Evolutionary conservation across 345 rosid species (phyloP).

Genomic region (Nephelium lappaceum): DNA sequence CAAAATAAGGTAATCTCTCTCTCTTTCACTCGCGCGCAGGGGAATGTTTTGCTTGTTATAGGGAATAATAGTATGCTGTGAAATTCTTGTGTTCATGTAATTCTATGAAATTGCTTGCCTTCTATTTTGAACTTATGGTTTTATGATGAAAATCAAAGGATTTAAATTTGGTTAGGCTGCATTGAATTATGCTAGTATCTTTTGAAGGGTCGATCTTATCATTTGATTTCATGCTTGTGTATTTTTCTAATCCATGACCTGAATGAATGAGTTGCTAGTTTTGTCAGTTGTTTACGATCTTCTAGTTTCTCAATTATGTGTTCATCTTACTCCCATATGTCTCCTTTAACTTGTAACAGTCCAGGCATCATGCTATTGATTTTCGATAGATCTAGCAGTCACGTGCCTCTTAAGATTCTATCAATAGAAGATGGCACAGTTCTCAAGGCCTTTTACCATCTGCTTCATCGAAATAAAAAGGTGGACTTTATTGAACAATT

Average conservation of each 20-base stretch:
- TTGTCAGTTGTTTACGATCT: neutral
- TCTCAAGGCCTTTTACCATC: constrained; percentile 86
- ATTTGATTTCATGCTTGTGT: neutral
- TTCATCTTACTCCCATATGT: constrained; percentile 7
- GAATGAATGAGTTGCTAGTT: neutral
- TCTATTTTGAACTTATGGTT: neutral
- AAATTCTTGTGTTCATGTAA: neutral
- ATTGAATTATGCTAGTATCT: neutral
- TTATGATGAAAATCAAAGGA: neutral
- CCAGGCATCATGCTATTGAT: constrained; percentile 98
- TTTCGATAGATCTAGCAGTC: constrained; percentile 72
- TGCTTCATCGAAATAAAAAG: constrained; percentile 93
- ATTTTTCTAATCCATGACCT: neutral
- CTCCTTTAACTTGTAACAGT: constrained; percentile 42
- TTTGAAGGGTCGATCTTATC: neutral
- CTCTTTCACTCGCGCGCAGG: neutral
- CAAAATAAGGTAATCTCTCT: constrained; percentile 77
- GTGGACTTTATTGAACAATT: constrained; percentile 98
- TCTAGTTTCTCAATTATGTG: neutral
- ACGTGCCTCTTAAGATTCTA: constrained; percentile 82
- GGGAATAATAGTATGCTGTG: neutral
- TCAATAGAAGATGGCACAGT: constrained; percentile 98
- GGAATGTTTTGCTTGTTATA: neutral
- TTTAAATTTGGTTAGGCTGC: neutral
- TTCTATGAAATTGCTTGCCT: neutral